Conservation (phyloP, 2,329 filamentous ascomycete species). For the Colletotrichum sp. region DNA sequence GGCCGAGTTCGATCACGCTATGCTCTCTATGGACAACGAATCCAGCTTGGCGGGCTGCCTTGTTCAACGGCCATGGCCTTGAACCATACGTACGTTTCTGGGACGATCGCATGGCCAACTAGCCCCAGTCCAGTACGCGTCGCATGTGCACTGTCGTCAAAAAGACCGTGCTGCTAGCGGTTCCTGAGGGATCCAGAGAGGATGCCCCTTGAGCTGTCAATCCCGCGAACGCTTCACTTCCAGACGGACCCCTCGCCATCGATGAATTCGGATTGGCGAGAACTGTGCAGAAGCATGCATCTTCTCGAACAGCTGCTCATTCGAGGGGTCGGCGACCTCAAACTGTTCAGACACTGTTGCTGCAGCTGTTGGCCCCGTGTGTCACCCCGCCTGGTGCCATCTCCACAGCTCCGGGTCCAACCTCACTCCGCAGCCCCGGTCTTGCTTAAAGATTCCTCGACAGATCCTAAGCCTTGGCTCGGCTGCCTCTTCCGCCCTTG, state of each 20-base stretch:
- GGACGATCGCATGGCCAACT: not conserved
- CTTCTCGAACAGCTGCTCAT: not conserved
- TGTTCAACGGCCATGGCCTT: not conserved
- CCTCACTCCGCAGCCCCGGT: conserved; percentile 2
- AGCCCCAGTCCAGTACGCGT: not conserved
- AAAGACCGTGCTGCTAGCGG: not conserved
- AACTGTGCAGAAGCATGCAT: not conserved
- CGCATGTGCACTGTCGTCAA: not conserved
- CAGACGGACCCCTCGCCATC: not conserved
- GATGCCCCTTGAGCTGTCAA: not conserved
- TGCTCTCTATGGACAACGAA: not conserved
- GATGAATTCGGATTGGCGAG: not conserved
- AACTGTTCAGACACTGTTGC: not conserved
- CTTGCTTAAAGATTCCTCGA: not conserved
- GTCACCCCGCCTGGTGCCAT: not conserved
- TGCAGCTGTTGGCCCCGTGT: not conserved
- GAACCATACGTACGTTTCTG: not conserved
- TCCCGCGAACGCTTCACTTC: not conserved
- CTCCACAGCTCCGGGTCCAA: conserved; percentile 6
- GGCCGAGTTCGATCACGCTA: not conserved
- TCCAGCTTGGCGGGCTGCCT: not conserved
- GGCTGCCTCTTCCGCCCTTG: not conserved
- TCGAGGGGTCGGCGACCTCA: not conserved
- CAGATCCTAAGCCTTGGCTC: not conserved
- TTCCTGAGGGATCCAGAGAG: not conserved